Evolutionary conservation across 1,284 basidiomycete genomes (phyloP).

Genomic region (Pisolithus thermaeus): DNA sequence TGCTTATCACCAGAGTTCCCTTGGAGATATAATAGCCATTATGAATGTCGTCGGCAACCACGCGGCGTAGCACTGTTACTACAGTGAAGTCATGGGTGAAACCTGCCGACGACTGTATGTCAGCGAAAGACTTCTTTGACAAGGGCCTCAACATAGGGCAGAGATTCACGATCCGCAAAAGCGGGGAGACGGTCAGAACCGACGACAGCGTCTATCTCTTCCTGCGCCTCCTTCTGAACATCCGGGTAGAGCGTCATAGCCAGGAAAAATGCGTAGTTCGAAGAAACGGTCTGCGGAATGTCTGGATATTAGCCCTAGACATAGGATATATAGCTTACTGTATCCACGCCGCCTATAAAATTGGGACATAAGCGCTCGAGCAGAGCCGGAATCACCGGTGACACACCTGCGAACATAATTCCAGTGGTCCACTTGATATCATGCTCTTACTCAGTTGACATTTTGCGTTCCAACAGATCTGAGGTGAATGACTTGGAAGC

Average conservation of each 20-base stretch:
- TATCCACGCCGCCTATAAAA: background rate
- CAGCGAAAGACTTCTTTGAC: conserved; percentile 4
- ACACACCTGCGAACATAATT: background rate
- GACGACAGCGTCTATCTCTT: conserved; percentile 6
- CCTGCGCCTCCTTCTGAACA: conserved; percentile 6
- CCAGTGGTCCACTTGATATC: conserved; percentile 4
- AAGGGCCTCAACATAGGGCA: conserved; percentile 6
- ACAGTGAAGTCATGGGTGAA: conserved; percentile 5
- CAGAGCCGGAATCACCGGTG: too few species aligned
- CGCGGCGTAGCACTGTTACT: conserved; percentile 1
- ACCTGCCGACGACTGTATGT: background rate
- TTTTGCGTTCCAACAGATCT: background rate
- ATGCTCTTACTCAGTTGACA: conserved; percentile 1
- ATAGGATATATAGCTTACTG: background rate
- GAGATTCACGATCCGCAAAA: background rate
- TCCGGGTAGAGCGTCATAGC: conserved; percentile 8
- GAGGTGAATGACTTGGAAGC: background rate
- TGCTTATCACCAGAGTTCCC: conserved; percentile 24
- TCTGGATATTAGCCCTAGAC: background rate
- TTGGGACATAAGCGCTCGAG: background rate
- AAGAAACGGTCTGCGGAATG: conserved; percentile 1
- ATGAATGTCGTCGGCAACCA: conserved; percentile 12
- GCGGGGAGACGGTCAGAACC: conserved; percentile 3
- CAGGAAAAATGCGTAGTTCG: conserved; percentile 2
- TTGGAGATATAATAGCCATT: conserved; percentile 30